Conservation (phyloP, 2,329 filamentous ascomycete genomes). For the Fusarium anthophilum region DNA sequence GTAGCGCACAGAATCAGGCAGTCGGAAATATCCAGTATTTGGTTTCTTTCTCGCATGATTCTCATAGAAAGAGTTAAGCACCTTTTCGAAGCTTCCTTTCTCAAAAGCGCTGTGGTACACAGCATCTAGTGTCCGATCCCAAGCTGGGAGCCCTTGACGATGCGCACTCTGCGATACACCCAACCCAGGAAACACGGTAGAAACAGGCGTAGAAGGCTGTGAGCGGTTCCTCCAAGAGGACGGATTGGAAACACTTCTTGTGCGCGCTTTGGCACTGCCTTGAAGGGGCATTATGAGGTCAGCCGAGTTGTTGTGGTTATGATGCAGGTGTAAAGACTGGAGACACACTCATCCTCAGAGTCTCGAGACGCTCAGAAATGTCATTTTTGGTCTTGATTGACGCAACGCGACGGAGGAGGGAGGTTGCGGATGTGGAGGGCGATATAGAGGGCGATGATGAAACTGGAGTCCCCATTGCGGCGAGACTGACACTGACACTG, state of each 20-base stretch:
- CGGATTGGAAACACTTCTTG: constrained; percentile 27
- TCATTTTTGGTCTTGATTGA: constrained; percentile 14
- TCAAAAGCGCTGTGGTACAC: constrained; percentile 44
- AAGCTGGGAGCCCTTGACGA: constrained; percentile 41
- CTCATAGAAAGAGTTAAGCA: constrained; percentile 38
- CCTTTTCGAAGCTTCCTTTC: constrained; percentile 17
- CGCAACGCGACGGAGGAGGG: constrained; percentile 23
- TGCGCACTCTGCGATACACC: not conserved
- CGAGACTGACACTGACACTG: constrained; percentile 3
- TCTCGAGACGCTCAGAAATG: constrained; percentile 21
- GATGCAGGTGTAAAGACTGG: not conserved
- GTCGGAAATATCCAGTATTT: constrained; percentile 29
- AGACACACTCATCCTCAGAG: constrained; percentile 31
- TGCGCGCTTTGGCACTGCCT: constrained; percentile 18
- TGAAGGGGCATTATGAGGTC: constrained; percentile 9
- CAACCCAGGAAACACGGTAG: not conserved
- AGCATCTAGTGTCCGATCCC: constrained; percentile 50
- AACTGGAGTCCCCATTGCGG: constrained; percentile 15
- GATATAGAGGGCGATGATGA: constrained; percentile 15
- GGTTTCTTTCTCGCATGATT: constrained; percentile 19
- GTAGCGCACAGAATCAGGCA: constrained; percentile 42
- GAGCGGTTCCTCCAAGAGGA: not conserved
- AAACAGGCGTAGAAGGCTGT: constrained; percentile 5
- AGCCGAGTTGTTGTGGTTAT: not conserved
- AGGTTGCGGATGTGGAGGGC: constrained; percentile 19